A percentile compares a stretch with the other conserved stretches of the same genome.
These are phyloP conservation scores for Colletotrichum theobromicola DNA, from an alignment of 2,329 filamentous ascomycete species.

Conservation along the genomic window DNA sequence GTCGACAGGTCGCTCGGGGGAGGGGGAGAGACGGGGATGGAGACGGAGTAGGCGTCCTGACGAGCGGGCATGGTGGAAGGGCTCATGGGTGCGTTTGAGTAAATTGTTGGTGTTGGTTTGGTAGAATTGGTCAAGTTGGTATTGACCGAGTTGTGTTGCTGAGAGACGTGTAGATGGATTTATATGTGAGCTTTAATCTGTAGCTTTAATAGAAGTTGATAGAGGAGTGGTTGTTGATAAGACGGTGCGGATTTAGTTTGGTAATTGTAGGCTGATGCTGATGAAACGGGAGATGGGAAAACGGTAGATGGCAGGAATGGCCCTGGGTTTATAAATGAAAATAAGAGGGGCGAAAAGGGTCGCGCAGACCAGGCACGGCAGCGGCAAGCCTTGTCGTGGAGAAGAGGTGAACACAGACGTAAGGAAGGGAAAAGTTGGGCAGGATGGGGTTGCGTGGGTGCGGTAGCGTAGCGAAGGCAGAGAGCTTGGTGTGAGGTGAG, in stretches of 20 bases:
- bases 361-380: neutral
- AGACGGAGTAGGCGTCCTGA: constrained; percentile 38
- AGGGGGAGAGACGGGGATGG: constrained; percentile 41
- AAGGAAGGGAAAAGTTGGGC: constrained; percentile 9
- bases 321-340: constrained; percentile 22
- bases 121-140: neutral
- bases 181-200: neutral
- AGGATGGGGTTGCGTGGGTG: constrained; percentile 13
- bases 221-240: neutral
- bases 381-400: constrained; percentile 16
- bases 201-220: neutral
- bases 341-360: constrained; percentile 19
- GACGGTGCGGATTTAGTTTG: neutral
- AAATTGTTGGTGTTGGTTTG: neutral
- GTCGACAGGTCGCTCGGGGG: constrained; percentile 54
- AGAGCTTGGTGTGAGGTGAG: neutral
- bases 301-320: constrained; percentile 17
- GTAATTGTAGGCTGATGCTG: constrained; percentile 11
- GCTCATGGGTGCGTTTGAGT: constrained; percentile 1
- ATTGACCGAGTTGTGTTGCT: neutral
- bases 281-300: constrained; percentile 13
- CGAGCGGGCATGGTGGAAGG: constrained; percentile 40
- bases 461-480: neutral
- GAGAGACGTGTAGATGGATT: no score
- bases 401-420: constrained; percentile 18